These are phyloP conservation scores for Neonectria ditissima DNA, from an alignment of 2,329 filamentous ascomycete species.

Conservation along the genomic window DNA sequence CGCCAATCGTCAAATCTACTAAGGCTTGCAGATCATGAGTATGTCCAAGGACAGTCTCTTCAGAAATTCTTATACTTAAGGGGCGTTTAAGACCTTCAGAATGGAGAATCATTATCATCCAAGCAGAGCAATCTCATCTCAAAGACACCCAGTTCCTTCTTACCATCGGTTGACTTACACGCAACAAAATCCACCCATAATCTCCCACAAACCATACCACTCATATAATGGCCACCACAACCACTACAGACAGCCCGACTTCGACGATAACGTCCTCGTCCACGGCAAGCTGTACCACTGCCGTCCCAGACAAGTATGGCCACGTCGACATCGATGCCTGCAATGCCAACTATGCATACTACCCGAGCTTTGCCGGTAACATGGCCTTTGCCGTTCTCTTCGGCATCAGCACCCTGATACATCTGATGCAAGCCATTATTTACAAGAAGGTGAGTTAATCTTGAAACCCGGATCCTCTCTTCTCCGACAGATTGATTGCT, in stretches of 20 bases:
- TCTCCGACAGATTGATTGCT: not conserved
- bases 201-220: not conserved
- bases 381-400: constrained; percentile 49
- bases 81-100: not conserved
- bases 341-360: constrained; percentile 49
- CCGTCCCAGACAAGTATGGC: constrained; percentile 49
- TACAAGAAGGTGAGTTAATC: constrained; percentile 46
- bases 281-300: constrained; percentile 49
- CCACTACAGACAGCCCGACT: constrained; percentile 25
- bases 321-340: constrained; percentile 48
- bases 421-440: constrained; percentile 45
- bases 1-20: constrained; percentile 17
- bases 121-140: not conserved
- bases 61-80: constrained; percentile 30
- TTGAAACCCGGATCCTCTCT: not conserved
- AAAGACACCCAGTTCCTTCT: not conserved
- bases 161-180: constrained; percentile 1
- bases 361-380: constrained; percentile 51
- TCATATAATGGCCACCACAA: constrained; percentile 40
- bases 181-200: not conserved
- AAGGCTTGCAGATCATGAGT: not conserved
- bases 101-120: constrained; percentile 9
- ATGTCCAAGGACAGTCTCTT: constrained; percentile 17
- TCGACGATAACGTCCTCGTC: constrained; percentile 49
- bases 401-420: constrained; percentile 43